Conservation (phyloP, 352 stramenopile species). For the Phytophthora rubi region DNA sequence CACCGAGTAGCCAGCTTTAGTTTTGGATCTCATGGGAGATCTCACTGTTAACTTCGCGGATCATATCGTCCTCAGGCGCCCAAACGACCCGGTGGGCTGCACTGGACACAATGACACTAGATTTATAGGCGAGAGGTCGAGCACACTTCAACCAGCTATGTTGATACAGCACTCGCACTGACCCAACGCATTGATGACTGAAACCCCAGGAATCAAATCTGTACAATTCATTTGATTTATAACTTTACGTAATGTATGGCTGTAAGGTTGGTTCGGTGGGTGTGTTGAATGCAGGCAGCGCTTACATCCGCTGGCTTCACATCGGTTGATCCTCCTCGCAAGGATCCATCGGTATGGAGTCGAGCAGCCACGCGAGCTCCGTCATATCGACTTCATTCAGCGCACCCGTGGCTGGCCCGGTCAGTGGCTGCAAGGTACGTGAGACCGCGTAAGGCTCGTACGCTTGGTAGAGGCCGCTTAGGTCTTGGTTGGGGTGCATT, state of each 20-base stretch:
- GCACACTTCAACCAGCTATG: not conserved
- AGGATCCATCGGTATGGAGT: slow-evolving; percentile 36
- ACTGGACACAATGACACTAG: not conserved
- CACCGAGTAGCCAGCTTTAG: slow-evolving; percentile 3
- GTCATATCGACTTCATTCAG: slow-evolving; percentile 38
- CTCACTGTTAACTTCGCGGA: not conserved
- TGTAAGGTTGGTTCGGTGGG: not conserved
- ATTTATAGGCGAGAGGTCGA: not conserved
- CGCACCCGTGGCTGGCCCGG: slow-evolving; percentile 5
- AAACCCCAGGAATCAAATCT: not conserved
- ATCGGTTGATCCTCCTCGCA: slow-evolving; percentile 24
- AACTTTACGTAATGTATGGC: not conserved
- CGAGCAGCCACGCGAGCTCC: slow-evolving; percentile 40
- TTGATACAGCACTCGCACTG: not conserved
- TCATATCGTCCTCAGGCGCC: not conserved
- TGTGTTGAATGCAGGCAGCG: not conserved
- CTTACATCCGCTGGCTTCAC: slow-evolving; percentile 9
- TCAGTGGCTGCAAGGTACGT: slow-evolving; percentile 20
- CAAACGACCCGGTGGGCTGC: not conserved
- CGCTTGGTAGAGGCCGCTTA: slow-evolving; percentile 46
- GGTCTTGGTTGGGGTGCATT: slow-evolving; percentile 42
- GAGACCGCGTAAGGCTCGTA: slow-evolving; percentile 43
- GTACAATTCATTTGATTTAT: slow-evolving; percentile 11
- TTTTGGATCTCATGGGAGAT: slow-evolving; percentile 6
- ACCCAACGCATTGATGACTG: not conserved